Base-by-base conservation (phyloP, 345 rosid species). In the Corymbia maculata region DNA sequence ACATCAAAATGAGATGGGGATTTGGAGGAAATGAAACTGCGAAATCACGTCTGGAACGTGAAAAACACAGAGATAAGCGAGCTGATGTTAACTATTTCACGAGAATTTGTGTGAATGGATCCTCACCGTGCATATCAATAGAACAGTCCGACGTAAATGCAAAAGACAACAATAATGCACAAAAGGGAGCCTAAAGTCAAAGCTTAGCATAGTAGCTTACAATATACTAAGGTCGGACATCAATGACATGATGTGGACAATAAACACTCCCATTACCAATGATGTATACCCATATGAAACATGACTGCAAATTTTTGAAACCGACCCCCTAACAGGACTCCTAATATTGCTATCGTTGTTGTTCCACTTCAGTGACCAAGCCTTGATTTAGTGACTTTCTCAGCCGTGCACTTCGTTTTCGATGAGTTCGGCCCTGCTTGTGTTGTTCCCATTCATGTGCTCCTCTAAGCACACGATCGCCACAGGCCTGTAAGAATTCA, bases 381-480 rank as follows among this genome's bases (percentile, higher is more conserved):
- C 49, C 13, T 42, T 75, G 82, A 75, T 75, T 42, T 36, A 75
- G 49, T 88, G 93, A 57, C 90, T 94, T 96, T 89, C 92, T 92
- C 28, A 92, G 89, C 52, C 92, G 86, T 12, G 92, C 91, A 87
- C 90, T 85, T 87, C 98, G 94, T 92, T 96, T 98, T 57, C 97
- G 94, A 93, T 98, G 99, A 50, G 95, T 89, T 26, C 97, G 97
- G 44, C 99, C 98, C 88, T 92, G 95, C 88, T 84, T 90, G 90
- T 98, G 99, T 86, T 97, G 97, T 87, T 97, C 99, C 99, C 99
- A 98, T 80, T 98, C 99, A 42, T 96, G 95, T 45, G 91, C 95
- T 90, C 99, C 99, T 93, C 99, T 93, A 66, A 98, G 98, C 51
- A 97, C 93, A 87, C 92, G 94, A 91, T 96, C 93, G 24, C 99